Base-by-base conservation (phyloP, 106 monocot genomes). In the Dendrobium nobile region DNA sequence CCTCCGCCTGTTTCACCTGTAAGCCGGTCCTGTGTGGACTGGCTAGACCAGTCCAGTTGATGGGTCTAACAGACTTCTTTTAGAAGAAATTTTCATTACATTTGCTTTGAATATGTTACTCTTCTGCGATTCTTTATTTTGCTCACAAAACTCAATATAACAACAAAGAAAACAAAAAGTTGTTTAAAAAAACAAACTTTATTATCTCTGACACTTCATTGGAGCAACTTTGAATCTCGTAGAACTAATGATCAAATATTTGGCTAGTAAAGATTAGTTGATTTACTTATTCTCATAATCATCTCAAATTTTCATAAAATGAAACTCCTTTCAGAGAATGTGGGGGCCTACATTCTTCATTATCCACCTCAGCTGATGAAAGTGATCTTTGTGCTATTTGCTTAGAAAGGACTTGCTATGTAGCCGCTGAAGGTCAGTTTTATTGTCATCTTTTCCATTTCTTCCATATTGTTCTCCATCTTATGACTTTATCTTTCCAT, bases 371-470 rank as follows among this genome's bases (percentile, higher is more conserved):
- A 58, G 79, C 75, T 67, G 93, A 89, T 82, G 93, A 93, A 13
- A 77, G 70, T 82, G 89, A 93, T 79, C 44, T 85, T 18, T 92
- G 92, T 81, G 89, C 84, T 79, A 82, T 92, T 75, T 92, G 92
- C 80, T 86, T 92, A 18, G 92, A 92, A 84, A 89, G 83, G 73
- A 41, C 83, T 41, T 92, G 92, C 70, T 82, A 80, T 72, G 92
- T 92, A 76, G 89, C 92, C 83, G 85, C 89, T 75, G 85, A 86
- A 92, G 91, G 91, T 92, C 73, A 8, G 51, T 61, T 24, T 75
- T 28, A 3, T 47, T n/a, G 0, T 44, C 10, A 42, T 19, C 22
- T 24, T 16, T 55, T 54, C 6, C 55, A 27, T 28, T 56, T 78
- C 18, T 31, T 47, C 40, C 18, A 45, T 45, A 45, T 44, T 44